Conservation (phyloP, 352 stramenopile genomes). For the Elongisporangium prolatum region DNA sequence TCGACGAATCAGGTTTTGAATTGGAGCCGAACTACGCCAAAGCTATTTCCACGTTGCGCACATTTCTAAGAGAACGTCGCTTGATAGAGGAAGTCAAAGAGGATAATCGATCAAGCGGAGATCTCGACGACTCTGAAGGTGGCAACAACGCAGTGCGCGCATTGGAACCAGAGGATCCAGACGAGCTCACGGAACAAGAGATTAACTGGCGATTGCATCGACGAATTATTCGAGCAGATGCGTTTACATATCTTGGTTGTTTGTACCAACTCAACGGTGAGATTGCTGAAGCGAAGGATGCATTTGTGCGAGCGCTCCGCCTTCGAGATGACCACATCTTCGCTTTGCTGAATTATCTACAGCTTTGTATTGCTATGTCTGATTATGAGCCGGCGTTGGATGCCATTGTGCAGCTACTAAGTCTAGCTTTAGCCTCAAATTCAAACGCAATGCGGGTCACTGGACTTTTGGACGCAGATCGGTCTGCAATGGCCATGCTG, state of each 20-base stretch:
- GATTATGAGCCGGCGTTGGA: conserved; percentile 40
- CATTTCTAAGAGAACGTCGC: conserved; percentile 31
- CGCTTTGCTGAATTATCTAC: conserved; percentile 42
- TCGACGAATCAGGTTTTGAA: background rate
- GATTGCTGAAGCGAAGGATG: conserved; percentile 11
- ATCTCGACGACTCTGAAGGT: background rate
- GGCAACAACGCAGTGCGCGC: background rate
- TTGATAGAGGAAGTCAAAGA: conserved; percentile 15
- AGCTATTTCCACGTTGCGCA: conserved; percentile 22
- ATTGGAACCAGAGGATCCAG: conserved; percentile 11
- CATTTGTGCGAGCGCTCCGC: conserved; percentile 24
- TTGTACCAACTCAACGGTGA: conserved; percentile 37
- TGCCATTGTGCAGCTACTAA: conserved; percentile 22
- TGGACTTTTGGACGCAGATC: conserved; percentile 23
- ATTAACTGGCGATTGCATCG: conserved; percentile 26
- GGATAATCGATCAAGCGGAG: background rate
- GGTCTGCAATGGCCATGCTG: conserved; percentile 19
- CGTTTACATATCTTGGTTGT: conserved; percentile 26
- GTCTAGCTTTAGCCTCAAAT: background rate
- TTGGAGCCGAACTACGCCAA: background rate
- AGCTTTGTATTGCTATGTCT: conserved; percentile 23
- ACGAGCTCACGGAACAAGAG: conserved; percentile 7
- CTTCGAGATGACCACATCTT: conserved; percentile 32
- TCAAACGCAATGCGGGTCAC: background rate
- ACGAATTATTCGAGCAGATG: conserved; percentile 32